These are phyloP conservation scores for Geopyxis carbonaria DNA, from an alignment of 495 filamentous ascomycete species.

Conservation along the genomic window DNA sequence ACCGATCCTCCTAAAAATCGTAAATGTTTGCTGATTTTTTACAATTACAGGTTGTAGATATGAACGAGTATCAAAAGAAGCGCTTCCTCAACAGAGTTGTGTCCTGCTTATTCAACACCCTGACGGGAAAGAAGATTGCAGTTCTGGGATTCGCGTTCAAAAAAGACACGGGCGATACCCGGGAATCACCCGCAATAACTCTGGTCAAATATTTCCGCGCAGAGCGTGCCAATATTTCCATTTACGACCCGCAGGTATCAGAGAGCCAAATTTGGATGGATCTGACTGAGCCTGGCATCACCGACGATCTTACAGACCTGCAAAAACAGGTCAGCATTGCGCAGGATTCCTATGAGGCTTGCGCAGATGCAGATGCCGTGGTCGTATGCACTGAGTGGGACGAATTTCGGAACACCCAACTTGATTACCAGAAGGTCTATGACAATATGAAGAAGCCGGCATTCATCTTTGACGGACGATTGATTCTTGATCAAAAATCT, in stretches of 20 bases:
- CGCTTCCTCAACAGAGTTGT: constrained; percentile 50
- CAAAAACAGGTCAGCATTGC: constrained; percentile 30
- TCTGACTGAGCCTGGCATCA: constrained; percentile 24
- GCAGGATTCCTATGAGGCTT: constrained; percentile 38
- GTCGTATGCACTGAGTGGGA: constrained; percentile 50
- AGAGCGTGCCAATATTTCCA: constrained; percentile 45
- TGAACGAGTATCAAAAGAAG: constrained; percentile 62
- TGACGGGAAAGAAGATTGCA: constrained; percentile 54
- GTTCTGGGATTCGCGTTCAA: constrained; percentile 71
- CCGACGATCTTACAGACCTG: constrained; percentile 21
- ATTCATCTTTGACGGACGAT: constrained; percentile 56
- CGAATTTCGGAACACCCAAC: constrained; percentile 33
- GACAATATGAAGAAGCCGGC: constrained; percentile 46
- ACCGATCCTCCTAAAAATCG: background rate
- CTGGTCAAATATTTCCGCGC: constrained; percentile 47
- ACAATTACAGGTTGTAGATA: constrained; percentile 36
- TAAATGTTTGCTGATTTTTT: constrained; percentile 4
- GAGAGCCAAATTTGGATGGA: constrained; percentile 24
- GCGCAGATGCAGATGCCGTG: constrained; percentile 34
- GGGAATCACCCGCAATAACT: constrained; percentile 53
- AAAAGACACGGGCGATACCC: constrained; percentile 61
- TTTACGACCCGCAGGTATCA: constrained; percentile 50
- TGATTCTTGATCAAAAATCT: constrained; percentile 39
- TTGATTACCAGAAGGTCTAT: constrained; percentile 26
- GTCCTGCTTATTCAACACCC: constrained; percentile 46